Conservation (phyloP, 768 basidiomycete species). For the Candolleomyces efflorescens region DNA sequence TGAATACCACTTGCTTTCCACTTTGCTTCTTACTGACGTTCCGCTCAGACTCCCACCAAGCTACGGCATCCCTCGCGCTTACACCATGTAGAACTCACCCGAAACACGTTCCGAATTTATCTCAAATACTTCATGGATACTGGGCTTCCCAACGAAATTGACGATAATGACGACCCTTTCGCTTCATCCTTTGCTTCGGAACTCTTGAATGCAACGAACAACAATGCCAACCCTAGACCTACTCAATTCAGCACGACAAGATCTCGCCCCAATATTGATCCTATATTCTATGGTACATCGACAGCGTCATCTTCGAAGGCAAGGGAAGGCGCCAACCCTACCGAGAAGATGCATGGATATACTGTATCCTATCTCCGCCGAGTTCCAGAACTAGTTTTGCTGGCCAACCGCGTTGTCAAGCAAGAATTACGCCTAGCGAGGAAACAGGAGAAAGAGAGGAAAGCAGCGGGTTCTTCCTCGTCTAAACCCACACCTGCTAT, state of each 20-base stretch:
- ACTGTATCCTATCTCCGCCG: conserved; percentile 74
- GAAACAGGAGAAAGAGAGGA: conserved; percentile 45
- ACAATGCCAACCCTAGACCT: conserved; percentile 5
- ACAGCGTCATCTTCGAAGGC: not conserved
- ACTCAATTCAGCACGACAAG: not conserved
- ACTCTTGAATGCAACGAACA: not conserved
- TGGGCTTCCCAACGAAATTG: conserved; percentile 18
- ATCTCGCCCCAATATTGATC: not conserved
- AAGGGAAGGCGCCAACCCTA: not conserved
- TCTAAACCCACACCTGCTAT: not conserved
- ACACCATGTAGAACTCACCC: conserved; percentile 62
- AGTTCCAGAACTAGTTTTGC: conserved; percentile 63
- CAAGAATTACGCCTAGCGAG: conserved; percentile 41
- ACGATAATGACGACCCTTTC: conserved; percentile 10
- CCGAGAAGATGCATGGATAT: conserved; percentile 40
- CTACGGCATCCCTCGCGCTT: conserved; percentile 73
- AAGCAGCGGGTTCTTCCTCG: conserved; percentile 7
- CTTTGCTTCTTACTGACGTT: not conserved
- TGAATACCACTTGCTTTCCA: not conserved
- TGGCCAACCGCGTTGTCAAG: conserved; percentile 62
- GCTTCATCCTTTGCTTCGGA: not conserved
- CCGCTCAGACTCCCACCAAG: conserved; percentile 34
- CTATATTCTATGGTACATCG: not conserved
- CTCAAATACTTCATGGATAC: conserved; percentile 78
- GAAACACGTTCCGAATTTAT: conserved; percentile 70